Base-by-base conservation (phyloP, 352 stramenopile species). In the Phytophthora pini region DNA sequence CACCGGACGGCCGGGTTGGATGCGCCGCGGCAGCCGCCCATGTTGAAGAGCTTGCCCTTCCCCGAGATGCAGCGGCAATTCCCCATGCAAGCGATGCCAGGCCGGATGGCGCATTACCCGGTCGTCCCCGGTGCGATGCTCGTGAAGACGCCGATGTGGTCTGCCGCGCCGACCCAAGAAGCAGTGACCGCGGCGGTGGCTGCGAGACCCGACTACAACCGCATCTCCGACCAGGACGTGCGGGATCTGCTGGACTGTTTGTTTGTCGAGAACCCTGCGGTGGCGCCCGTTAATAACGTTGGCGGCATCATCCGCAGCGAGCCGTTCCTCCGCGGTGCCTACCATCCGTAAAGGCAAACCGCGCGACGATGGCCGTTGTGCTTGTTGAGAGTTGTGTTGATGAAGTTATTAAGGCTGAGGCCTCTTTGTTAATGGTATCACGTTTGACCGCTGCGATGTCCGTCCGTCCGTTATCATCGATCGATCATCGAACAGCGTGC, bases 161-260 rank as follows among this genome's bases (percentile, higher is more conserved):
- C 67, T 29, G 9, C 61, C 29, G 49, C 56, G 11, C 47, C 60
- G 12, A 31, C 20, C 15, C 52, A 62, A 32, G 67, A 59, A 52
- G 55, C 55, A 2, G 24, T 54, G 17, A 7, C 49, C 7, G 38
- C 38, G 31, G 45, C 41, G 6, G 43, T 27, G 34, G 5, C 32
- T 12, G 20, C 52, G 24, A 65, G 68, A 60, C 48, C 53, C 29
- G 58, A 72, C 4, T 65, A 59, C 47, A 61, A 41, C 31, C 63
- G 63, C 39, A 68, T 81, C 47, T 81, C 73, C 22, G 73, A 81
- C 36, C 61, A 78, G 59, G 70, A 81, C 51, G 70, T 81, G 51
- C 61, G 63, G 24, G 65, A 81, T 48, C 61, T 81, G 39, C 55
- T 81, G 6, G 73, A 81, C 46, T 79, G 73, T 44, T 44, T 81